Percentiles rank a stretch among this genome's conserved stretches.
Evolutionary conservation across 306 rosid species (phyloP).

Genomic region (Herpetospermum pedunculosum): DNA sequence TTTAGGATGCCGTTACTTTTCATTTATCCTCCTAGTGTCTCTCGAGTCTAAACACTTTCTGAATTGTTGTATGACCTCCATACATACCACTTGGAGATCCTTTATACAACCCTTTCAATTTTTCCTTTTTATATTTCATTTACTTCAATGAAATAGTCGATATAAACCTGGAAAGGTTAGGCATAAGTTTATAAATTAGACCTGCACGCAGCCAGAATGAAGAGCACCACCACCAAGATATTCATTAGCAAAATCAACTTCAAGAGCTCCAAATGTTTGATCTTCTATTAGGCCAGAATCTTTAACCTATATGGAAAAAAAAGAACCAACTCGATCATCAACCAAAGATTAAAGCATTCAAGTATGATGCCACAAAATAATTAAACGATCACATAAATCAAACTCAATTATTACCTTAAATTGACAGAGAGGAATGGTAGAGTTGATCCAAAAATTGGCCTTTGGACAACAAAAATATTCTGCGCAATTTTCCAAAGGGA

Average conservation of each 20-base stretch:
- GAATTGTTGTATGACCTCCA: not conserved
- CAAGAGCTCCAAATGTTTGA: constrained; percentile 57
- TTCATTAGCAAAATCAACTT: constrained; percentile 91
- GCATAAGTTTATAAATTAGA: constrained; percentile 14
- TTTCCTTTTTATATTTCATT: not conserved
- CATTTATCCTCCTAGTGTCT: not conserved
- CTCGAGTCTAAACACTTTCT: not conserved
- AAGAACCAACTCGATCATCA: not conserved
- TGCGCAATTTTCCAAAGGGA: constrained; percentile 32
- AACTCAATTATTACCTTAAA: constrained; percentile 44
- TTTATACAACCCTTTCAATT: not conserved
- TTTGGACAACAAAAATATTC: constrained; percentile 43
- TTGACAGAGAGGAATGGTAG: constrained; percentile 50
- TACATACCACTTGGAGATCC: not conserved
- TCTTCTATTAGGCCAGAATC: constrained; percentile 71
- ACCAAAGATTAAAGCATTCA: not conserved
- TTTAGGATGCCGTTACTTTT: not conserved
- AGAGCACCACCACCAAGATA: constrained; percentile 94
- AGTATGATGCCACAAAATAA: not conserved
- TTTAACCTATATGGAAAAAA: constrained; percentile 37
- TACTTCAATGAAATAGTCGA: not conserved
- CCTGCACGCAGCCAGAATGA: constrained; percentile 82
- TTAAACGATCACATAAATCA: not conserved
- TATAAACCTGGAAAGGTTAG: not conserved
- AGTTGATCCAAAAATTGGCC: constrained; percentile 55